A percentile compares a stretch with the other conserved stretches of the same genome.
phyloP scores from a whole-genome alignment of 495 filamentous ascomycete species.

The Aspergillus sclerotioniger region DNA sequence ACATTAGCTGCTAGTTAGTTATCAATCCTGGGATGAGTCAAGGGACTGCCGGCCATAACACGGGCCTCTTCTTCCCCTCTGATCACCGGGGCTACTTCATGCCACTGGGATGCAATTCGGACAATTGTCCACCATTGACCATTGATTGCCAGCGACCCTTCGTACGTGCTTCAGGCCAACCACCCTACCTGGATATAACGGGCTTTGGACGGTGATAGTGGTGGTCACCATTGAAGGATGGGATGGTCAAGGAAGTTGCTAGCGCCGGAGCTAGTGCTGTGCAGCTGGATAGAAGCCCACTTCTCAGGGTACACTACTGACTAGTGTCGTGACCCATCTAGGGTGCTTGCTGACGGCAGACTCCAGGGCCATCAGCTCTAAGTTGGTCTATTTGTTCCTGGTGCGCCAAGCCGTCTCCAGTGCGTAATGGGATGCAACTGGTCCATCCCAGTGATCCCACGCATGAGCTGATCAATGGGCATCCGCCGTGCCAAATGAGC shows the following conservation, averaged over 20 bases:
- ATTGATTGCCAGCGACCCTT: too few species aligned
- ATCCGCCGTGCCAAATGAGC: conserved; percentile 3
- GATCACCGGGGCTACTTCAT: conserved; percentile 9
- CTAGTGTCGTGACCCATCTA: neutral
- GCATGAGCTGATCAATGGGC: conserved; percentile 11
- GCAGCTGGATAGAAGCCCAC: neutral
- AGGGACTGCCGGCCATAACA: conserved; percentile 11
- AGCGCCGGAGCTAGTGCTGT: neutral
- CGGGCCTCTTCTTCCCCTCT: conserved; percentile 19
- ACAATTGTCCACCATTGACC: too few species aligned
- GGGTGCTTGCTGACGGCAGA: neutral
- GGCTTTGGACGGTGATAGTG: neutral
- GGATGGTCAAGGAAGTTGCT: neutral
- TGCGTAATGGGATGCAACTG: neutral
- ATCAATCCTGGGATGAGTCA: neutral
- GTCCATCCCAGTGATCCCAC: conserved; percentile 4
- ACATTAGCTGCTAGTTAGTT: neutral
- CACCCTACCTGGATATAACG: neutral
- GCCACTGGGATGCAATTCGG: too few species aligned
- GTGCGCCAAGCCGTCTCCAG: conserved; percentile 1
- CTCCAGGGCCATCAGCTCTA: too few species aligned
- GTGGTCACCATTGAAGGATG: neutral
- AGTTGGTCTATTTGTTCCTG: neutral
- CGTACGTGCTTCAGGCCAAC: too few species aligned
- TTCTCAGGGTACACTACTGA: neutral